These are phyloP conservation scores for Fragaria nilgerrensis DNA, from an alignment of 306 rosid genomes.

Conservation along the genomic window DNA sequence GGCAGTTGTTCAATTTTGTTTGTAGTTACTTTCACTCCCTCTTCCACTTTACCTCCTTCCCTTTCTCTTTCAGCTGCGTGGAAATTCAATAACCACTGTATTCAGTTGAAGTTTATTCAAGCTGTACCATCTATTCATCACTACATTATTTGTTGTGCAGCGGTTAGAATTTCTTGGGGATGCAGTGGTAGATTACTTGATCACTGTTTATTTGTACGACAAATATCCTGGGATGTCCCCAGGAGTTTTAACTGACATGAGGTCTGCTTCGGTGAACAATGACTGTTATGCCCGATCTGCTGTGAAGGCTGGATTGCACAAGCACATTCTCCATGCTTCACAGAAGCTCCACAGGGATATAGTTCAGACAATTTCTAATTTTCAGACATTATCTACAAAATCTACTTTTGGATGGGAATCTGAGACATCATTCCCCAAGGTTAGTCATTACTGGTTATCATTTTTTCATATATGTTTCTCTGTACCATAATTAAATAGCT, in stretches of 20 bases:
- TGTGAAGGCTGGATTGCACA: conserved; percentile 56
- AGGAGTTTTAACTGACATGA: conserved; percentile 66
- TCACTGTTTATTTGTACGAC: conserved; percentile 52
- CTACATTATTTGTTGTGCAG: conserved; percentile 39
- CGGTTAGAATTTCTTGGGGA: conserved; percentile 84
- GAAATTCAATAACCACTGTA: background rate
- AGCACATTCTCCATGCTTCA: conserved; percentile 58
- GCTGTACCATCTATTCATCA: background rate
- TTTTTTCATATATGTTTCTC: background rate
- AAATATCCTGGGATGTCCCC: conserved; percentile 71
- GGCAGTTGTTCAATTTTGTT: background rate
- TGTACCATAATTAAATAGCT: background rate
- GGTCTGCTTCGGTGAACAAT: conserved; percentile 73
- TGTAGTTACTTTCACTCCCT: background rate
- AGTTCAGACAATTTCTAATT: conserved; percentile 22
- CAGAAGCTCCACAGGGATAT: conserved; percentile 56
- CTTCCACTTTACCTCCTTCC: background rate
- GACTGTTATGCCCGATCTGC: conserved; percentile 70
- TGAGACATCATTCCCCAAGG: conserved; percentile 69
- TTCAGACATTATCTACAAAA: conserved; percentile 27
- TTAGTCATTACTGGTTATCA: conserved; percentile 24
- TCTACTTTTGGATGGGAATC: conserved; percentile 75
- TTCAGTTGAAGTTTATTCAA: background rate
- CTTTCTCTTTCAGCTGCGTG: background rate
- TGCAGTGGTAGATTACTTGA: conserved; percentile 59